These are phyloP conservation scores for Carex myosuroides DNA, from an alignment of 176 grass and related monocot genomes.

Conservation along the genomic window DNA sequence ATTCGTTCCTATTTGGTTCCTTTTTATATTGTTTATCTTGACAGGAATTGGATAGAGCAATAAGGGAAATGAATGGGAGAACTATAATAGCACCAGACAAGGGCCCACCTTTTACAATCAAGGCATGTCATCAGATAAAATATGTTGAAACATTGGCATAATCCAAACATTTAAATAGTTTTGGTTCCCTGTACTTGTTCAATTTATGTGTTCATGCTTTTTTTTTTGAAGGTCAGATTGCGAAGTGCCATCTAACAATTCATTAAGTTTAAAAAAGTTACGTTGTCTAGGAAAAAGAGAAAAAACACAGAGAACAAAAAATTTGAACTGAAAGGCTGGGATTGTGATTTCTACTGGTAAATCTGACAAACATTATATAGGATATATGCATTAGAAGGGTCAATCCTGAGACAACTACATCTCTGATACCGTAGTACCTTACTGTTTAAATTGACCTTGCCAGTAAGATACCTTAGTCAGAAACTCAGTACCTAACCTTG, in stretches of 20 bases:
- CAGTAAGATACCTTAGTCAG: neutral
- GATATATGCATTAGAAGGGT: neutral
- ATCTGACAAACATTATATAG: neutral
- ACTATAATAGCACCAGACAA: constrained; percentile 45
- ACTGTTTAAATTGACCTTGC: neutral
- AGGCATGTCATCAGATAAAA: constrained; percentile 38
- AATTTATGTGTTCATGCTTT: neutral
- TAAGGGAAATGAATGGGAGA: constrained; percentile 80
- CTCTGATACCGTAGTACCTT: neutral
- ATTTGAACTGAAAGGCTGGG: neutral
- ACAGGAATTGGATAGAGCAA: constrained; percentile 58
- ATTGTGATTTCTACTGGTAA: neutral
- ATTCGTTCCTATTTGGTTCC: neutral
- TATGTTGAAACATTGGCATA: neutral
- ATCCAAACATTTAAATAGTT: neutral
- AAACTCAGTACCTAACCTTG: constrained; percentile 16
- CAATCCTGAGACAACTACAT: neutral
- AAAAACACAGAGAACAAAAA: too few species aligned
- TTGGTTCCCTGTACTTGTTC: neutral
- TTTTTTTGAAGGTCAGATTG: too few species aligned
- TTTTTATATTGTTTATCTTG: neutral
- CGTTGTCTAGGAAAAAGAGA: too few species aligned
- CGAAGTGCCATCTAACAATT: too few species aligned
- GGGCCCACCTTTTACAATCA: constrained; percentile 59
- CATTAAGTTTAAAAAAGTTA: too few species aligned